These are phyloP conservation scores for Fusarium bulbicola DNA, from an alignment of 2,329 filamentous ascomycete species.

Conservation along the genomic window DNA sequence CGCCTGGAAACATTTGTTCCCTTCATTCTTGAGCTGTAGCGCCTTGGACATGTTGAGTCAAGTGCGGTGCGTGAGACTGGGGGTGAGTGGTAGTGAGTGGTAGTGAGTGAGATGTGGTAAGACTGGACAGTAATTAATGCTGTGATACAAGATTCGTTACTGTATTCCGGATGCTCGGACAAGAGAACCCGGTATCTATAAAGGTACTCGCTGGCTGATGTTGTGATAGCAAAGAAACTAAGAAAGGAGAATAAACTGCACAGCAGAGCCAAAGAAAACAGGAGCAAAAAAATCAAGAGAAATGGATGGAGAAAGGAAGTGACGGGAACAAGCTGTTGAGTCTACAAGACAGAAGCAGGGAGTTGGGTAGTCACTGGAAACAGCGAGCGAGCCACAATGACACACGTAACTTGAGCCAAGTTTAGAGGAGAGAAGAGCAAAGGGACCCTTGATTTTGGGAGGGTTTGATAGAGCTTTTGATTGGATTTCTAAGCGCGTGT, in stretches of 20 bases:
- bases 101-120: neutral
- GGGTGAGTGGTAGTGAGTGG: neutral
- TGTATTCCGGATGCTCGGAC: neutral
- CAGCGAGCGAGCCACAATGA: conserved; percentile 1
- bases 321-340: no score
- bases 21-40: conserved; percentile 61
- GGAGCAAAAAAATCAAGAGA: neutral
- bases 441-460: conserved; percentile 7
- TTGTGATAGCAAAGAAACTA: neutral
- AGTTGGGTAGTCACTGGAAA: neutral
- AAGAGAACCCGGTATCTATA: neutral
- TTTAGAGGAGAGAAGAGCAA: neutral
- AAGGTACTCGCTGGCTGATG: neutral
- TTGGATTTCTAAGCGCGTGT: conserved; percentile 45
- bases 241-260: neutral
- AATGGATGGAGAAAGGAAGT: no score
- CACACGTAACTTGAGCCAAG: neutral
- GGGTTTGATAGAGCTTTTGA: conserved; percentile 14
- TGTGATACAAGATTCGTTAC: neutral
- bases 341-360: neutral
- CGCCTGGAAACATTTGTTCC: conserved; percentile 71
- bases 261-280: neutral
- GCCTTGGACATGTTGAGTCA: conserved; percentile 47
- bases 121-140: neutral
- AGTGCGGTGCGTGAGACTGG: neutral